Conservation (phyloP, 768 basidiomycete species). For the Boletus rubropictus region DNA sequence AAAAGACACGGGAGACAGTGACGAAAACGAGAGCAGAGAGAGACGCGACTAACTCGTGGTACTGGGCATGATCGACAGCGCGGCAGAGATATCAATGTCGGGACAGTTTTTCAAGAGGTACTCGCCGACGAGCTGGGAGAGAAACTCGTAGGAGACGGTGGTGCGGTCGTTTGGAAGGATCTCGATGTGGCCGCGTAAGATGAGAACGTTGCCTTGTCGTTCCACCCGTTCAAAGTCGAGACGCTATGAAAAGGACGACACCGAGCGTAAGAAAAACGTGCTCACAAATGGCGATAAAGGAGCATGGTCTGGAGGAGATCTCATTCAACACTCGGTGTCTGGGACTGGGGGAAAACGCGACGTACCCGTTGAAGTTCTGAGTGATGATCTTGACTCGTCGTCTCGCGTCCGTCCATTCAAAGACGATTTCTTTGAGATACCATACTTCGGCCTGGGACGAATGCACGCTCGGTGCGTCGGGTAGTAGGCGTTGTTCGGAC, state of each 20-base stretch:
- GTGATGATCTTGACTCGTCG: slow-evolving; percentile 60
- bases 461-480: slow-evolving; percentile 13
- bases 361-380: slow-evolving; percentile 80
- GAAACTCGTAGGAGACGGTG: slow-evolving; percentile 77
- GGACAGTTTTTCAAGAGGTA: slow-evolving; percentile 60
- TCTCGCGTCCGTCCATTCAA: slow-evolving; percentile 31
- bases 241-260: not conserved
- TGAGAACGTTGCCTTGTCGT: slow-evolving; percentile 72
- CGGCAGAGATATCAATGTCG: slow-evolving; percentile 31
- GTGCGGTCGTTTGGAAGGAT: slow-evolving; percentile 61
- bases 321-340: too few species aligned
- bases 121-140: slow-evolving; percentile 79
- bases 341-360: too few species aligned
- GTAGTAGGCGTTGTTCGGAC: slow-evolving; percentile 12
- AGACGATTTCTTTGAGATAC: slow-evolving; percentile 67
- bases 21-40: not conserved
- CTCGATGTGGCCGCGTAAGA: slow-evolving; percentile 75
- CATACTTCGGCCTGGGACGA: slow-evolving; percentile 52
- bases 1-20: not conserved
- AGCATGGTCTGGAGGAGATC: slow-evolving; percentile 70
- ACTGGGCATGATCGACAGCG: slow-evolving; percentile 40
- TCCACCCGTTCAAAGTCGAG: not conserved
- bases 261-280: not conserved
- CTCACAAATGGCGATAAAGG: slow-evolving; percentile 83
- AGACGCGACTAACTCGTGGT: slow-evolving; percentile 59